phyloP scores from a whole-genome alignment of 306 rosid species.

The Vigna radiata region DNA sequence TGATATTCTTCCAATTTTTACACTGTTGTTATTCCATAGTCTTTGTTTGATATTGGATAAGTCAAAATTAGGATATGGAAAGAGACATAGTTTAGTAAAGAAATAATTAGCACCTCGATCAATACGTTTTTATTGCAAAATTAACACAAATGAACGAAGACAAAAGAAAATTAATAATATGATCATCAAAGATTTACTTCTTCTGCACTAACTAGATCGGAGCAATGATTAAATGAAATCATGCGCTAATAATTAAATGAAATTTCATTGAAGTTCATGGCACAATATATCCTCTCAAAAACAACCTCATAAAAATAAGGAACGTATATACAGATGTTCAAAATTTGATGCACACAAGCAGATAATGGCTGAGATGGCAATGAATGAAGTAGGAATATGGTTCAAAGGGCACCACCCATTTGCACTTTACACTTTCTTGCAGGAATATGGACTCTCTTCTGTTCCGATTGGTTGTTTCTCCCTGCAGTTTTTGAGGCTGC shows the following conservation, averaged over 20 bases:
- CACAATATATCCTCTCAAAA: slow-evolving; percentile 38
- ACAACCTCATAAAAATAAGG: slow-evolving; percentile 38
- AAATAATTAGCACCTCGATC: no score
- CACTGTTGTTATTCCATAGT: no score
- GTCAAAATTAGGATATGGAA: no score
- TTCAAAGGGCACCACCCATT: slow-evolving; percentile 52
- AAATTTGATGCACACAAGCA: slow-evolving; percentile 49
- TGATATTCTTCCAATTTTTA: no score
- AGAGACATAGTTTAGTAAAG: no score
- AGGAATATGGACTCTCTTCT: slow-evolving; percentile 43
- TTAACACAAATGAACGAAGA: no score
- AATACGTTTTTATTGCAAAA: no score
- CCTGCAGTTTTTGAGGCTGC: slow-evolving; percentile 59
- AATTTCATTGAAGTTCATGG: slow-evolving; percentile 32
- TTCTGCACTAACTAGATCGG: no score
- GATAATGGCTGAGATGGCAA: slow-evolving; percentile 57
- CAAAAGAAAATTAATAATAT: no score
- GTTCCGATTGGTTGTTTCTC: slow-evolving; percentile 54
- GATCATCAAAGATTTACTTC: no score
- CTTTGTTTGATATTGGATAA: no score
- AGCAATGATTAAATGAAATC: no score
- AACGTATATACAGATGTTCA: slow-evolving; percentile 44
- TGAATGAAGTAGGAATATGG: slow-evolving; percentile 57
- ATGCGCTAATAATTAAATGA: slow-evolving; percentile 27
- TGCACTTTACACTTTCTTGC: slow-evolving; percentile 50